Evolutionary conservation across 129 eudicot species (phyloP).

Genomic region (Solidago caesia): DNA sequence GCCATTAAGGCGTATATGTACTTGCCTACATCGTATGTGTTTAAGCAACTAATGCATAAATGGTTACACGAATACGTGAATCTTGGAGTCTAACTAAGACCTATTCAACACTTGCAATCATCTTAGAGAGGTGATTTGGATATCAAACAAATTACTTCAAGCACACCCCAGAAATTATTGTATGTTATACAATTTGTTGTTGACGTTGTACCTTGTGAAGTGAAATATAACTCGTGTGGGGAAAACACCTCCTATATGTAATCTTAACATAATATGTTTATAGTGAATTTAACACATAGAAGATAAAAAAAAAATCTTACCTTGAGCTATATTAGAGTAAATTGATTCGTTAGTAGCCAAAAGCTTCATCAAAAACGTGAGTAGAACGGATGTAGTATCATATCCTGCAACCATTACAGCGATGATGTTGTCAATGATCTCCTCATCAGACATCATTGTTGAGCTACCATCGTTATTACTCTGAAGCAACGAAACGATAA

Average conservation of each 20-base stretch:
- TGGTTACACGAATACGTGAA: not conserved
- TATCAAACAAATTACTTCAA: too few species aligned
- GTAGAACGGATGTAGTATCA: constrained; percentile 34
- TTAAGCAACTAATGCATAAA: not conserved
- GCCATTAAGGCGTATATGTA: not conserved
- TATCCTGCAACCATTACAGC: constrained; percentile 40
- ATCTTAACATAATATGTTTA: not conserved
- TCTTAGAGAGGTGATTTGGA: too few species aligned
- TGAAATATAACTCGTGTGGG: too few species aligned
- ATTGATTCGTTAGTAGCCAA: constrained; percentile 31
- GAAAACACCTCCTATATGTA: too few species aligned
- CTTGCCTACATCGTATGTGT: not conserved
- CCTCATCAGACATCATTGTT: constrained; percentile 29
- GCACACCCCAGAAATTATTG: too few species aligned
- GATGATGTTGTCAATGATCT: constrained; percentile 36
- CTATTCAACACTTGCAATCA: too few species aligned
- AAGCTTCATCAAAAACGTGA: constrained; percentile 41
- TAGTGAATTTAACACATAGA: not conserved
- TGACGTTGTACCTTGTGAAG: too few species aligned
- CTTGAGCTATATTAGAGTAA: constrained; percentile 22
- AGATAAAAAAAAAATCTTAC: not conserved
- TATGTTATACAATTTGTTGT: too few species aligned
- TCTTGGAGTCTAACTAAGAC: not conserved
- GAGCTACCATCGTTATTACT: constrained; percentile 9
- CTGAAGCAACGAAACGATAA: constrained; percentile 33